Conservation (phyloP, 208 protist genomes). For the Lotmaria passim region DNA sequence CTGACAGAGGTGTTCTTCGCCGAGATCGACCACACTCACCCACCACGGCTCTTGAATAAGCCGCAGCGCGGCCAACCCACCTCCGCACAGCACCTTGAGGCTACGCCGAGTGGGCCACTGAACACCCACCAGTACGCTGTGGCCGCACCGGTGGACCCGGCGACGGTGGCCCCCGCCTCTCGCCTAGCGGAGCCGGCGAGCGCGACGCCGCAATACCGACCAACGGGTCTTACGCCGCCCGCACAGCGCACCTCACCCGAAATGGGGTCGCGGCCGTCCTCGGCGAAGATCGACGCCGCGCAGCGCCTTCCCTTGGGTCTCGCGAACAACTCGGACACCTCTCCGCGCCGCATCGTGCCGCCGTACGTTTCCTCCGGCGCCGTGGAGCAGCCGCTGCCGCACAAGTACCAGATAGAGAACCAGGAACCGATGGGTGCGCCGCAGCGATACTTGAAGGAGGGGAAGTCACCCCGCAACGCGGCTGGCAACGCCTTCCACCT, state of each 20-base stretch:
- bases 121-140: neutral
- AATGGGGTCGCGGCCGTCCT: slow-evolving; percentile 7
- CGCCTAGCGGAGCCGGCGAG: slow-evolving; percentile 5
- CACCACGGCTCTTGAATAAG: slow-evolving; percentile 5
- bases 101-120: neutral
- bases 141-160: neutral
- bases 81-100: neutral
- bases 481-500: slow-evolving; percentile 33
- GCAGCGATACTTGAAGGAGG: slow-evolving; percentile 11
- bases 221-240: neutral
- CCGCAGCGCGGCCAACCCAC: neutral
- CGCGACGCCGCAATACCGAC: slow-evolving; percentile 5
- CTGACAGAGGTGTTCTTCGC: slow-evolving; percentile 15
- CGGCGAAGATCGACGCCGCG: neutral
- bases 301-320: neutral
- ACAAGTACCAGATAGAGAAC: neutral
- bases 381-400: neutral
- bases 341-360: neutral
- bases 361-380: neutral
- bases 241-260: neutral
- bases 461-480: slow-evolving; percentile 26
- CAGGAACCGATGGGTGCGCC: no score
- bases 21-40: neutral
- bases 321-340: neutral
- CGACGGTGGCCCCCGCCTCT: neutral